These are phyloP conservation scores for Tylopilus sp. DNA, from an alignment of 768 basidiomycete species.

Conservation along the genomic window DNA sequence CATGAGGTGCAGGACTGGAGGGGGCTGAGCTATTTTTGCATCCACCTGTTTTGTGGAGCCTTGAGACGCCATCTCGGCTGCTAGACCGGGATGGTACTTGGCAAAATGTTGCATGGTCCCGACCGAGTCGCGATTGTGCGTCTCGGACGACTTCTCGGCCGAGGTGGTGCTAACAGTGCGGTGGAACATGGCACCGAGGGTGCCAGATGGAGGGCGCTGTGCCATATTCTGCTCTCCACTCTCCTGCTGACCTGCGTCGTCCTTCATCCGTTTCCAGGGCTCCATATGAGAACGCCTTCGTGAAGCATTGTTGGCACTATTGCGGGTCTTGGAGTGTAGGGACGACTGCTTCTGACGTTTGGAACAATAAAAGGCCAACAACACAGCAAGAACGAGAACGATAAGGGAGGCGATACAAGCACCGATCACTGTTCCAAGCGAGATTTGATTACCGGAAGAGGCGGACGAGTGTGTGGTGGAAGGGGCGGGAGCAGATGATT, in stretches of 20 bases:
- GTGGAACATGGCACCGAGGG: slow-evolving; percentile 62
- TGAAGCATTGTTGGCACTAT: slow-evolving; percentile 40
- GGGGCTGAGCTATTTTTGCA: slow-evolving; percentile 13
- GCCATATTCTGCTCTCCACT: slow-evolving; percentile 39
- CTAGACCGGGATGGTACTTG: slow-evolving; percentile 55
- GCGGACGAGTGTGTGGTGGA: neutral
- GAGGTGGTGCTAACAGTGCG: slow-evolving; percentile 53
- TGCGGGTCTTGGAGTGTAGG: slow-evolving; percentile 33
- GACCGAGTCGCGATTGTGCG: slow-evolving; percentile 32
- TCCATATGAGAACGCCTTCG: slow-evolving; percentile 43
- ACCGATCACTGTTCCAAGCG: slow-evolving; percentile 53
- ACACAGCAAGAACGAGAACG: slow-evolving; percentile 47
- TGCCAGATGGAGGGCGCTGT: slow-evolving; percentile 38
- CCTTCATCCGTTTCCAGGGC: slow-evolving; percentile 58
- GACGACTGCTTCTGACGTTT: slow-evolving; percentile 30
- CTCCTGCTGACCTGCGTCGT: slow-evolving; percentile 47
- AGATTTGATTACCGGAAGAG: slow-evolving; percentile 20
- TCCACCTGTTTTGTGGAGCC: slow-evolving; percentile 23
- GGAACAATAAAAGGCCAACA: slow-evolving; percentile 54
- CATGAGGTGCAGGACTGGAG: slow-evolving; percentile 43
- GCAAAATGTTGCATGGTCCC: slow-evolving; percentile 44
- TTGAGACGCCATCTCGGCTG: slow-evolving; percentile 47
- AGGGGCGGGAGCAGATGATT: slow-evolving; percentile 9
- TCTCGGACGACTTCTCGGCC: slow-evolving; percentile 42
- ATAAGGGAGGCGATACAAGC: slow-evolving; percentile 59